phyloP scores from a whole-genome alignment of 2,329 filamentous ascomycete genomes.

The Bipolaris zeicola region DNA sequence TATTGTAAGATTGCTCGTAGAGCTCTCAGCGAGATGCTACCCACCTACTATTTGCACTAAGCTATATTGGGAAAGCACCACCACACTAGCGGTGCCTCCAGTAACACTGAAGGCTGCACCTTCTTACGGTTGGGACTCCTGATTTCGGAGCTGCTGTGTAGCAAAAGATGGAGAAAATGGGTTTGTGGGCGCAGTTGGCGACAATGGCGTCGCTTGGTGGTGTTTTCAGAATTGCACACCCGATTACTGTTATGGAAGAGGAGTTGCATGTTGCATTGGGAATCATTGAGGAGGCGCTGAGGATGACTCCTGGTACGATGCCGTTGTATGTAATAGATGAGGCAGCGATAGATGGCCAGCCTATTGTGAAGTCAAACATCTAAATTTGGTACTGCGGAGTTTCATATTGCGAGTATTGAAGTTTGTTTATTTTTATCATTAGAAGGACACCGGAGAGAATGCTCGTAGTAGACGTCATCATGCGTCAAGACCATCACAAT shows the following conservation, averaged over 20 bases:
- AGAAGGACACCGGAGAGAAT: no score
- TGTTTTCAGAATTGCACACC: constrained; percentile 64
- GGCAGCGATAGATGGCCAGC: not conserved
- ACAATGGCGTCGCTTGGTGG: constrained; percentile 55
- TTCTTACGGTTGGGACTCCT: constrained; percentile 40
- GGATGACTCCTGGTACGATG: constrained; percentile 54
- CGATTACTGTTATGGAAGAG: constrained; percentile 59
- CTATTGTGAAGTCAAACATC: not conserved
- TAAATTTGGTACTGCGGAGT: not conserved
- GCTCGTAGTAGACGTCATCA: no score
- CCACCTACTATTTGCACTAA: no score
- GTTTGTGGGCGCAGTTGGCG: constrained; percentile 63
- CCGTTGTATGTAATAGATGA: constrained; percentile 26
- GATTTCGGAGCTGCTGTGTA: constrained; percentile 58
- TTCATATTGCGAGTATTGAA: no score
- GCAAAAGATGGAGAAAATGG: constrained; percentile 57
- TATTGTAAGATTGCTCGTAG: no score
- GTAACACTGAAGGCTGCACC: no score
- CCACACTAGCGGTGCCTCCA: no score
- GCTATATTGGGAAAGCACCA: no score
- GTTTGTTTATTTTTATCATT: no score
- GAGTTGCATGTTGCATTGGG: constrained; percentile 55
- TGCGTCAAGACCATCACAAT: no score
- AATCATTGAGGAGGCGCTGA: constrained; percentile 64
- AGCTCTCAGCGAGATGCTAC: no score